Conservation (phyloP, 1,284 basidiomycete genomes). For the Apiotrichum sp. region DNA sequence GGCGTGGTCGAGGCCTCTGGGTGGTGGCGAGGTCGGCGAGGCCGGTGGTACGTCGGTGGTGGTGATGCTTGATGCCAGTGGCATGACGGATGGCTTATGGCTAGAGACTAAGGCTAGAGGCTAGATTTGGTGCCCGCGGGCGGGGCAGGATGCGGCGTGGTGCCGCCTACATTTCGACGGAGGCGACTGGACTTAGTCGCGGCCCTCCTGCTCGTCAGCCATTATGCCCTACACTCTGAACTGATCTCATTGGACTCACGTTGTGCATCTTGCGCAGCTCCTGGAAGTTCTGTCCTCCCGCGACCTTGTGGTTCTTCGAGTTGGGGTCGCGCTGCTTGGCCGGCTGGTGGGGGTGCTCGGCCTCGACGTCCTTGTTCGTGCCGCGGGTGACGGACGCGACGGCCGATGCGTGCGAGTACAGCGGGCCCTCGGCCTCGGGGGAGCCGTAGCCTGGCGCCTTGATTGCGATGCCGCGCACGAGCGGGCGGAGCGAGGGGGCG, state of each 20-base stretch:
- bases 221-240: neutral
- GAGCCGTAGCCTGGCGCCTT: neutral
- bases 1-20: too few species aligned
- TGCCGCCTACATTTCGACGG: too few species aligned
- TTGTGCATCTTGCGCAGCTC: constrained; percentile 1
- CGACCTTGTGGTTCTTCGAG: constrained; percentile 4
- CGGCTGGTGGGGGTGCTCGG: neutral
- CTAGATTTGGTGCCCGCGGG: too few species aligned
- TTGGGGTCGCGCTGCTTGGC: constrained; percentile 3
- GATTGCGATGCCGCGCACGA: neutral
- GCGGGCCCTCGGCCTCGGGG: constrained; percentile 4
- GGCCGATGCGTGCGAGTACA: neutral
- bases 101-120: too few species aligned
- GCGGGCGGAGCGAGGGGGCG: neutral
- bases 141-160: too few species aligned
- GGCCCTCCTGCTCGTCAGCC: neutral
- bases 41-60: too few species aligned
- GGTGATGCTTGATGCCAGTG: too few species aligned
- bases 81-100: too few species aligned
- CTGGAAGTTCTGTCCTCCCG: neutral
- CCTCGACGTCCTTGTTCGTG: too few species aligned
- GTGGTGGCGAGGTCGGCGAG: too few species aligned
- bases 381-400: neutral
- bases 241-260: neutral
- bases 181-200: neutral